Evolutionary conservation across 768 basidiomycete genomes (phyloP).

Genomic region (Naganishia onofrii): DNA sequence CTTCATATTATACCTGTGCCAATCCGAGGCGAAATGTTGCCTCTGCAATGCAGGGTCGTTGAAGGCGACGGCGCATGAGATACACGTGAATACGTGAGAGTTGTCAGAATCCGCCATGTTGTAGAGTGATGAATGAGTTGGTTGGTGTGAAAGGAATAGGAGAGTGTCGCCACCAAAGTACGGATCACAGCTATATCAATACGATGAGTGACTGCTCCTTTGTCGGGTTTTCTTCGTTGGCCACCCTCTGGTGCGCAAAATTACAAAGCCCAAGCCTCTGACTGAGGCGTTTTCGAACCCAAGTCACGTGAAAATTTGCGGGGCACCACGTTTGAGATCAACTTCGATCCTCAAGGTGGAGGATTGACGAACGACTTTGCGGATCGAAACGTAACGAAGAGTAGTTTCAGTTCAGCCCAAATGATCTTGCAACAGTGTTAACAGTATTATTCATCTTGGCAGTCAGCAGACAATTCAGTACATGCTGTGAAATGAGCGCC

Average conservation of each 20-base stretch:
- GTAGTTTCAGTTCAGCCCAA: not conserved
- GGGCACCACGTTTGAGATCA: not conserved
- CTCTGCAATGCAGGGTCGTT: constrained; percentile 77
- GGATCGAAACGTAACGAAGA: not conserved
- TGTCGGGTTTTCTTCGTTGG: constrained; percentile 10
- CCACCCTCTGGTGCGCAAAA: constrained; percentile 5
- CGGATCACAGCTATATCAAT: not conserved
- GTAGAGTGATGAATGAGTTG: not conserved
- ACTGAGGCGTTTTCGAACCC: not conserved
- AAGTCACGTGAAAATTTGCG: constrained; percentile 6
- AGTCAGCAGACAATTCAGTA: not conserved
- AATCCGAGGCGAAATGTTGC: constrained; percentile 84
- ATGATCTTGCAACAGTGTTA: not conserved
- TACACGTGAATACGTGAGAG: constrained; percentile 67
- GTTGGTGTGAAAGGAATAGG: not conserved
- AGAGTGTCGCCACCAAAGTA: not conserved
- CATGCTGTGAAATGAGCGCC: not conserved
- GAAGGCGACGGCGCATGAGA: constrained; percentile 88
- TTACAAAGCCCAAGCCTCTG: constrained; percentile 14
- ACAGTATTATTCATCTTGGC: no score
- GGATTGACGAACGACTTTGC: not conserved
- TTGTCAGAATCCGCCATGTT: constrained; percentile 45
- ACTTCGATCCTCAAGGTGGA: constrained; percentile 1
- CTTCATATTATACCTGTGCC: constrained; percentile 97
- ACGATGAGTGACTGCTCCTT: constrained; percentile 1